Evolutionary conservation across 345 rosid species (phyloP).

Genomic region (Pelargonium nanum): DNA sequence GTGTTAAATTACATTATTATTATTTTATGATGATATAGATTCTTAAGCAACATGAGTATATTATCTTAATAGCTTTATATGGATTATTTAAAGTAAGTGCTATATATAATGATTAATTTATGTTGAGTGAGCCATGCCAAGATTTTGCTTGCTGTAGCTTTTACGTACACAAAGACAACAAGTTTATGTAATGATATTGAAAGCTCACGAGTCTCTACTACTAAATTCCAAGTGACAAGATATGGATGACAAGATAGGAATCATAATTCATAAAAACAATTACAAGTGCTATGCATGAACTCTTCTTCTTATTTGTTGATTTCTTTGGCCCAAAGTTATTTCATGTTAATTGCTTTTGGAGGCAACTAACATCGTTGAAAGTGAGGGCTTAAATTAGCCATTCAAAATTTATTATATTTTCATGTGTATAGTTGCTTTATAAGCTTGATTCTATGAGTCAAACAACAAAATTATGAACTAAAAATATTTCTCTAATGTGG

Average conservation of each 20-base stretch:
- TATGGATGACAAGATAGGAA: slow-evolving; percentile 12
- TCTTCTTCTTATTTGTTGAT: slow-evolving; percentile 2
- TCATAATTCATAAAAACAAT: slow-evolving; percentile 9
- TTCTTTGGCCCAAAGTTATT: neutral
- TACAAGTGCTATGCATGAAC: slow-evolving; percentile 6
- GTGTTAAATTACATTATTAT: neutral
- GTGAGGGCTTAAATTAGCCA: slow-evolving; percentile 11
- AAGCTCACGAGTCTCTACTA: neutral
- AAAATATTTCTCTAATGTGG: no score
- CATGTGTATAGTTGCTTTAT: neutral
- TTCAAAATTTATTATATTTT: neutral
- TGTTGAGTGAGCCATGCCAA: neutral
- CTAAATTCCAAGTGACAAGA: slow-evolving; percentile 2
- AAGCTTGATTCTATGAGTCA: neutral
- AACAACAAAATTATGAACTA: no score
- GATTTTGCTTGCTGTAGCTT: neutral
- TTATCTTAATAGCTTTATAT: neutral
- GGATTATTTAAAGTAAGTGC: neutral
- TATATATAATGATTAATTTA: no score
- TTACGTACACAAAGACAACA: slow-evolving; percentile 5
- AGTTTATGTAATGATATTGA: neutral
- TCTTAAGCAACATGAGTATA: neutral
- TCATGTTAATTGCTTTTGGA: slow-evolving; percentile 5
- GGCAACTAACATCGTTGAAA: slow-evolving; percentile 20
- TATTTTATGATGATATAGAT: neutral